phyloP scores from a whole-genome alignment of 2,329 filamentous ascomycete genomes.

The Septoria linicola region DNA sequence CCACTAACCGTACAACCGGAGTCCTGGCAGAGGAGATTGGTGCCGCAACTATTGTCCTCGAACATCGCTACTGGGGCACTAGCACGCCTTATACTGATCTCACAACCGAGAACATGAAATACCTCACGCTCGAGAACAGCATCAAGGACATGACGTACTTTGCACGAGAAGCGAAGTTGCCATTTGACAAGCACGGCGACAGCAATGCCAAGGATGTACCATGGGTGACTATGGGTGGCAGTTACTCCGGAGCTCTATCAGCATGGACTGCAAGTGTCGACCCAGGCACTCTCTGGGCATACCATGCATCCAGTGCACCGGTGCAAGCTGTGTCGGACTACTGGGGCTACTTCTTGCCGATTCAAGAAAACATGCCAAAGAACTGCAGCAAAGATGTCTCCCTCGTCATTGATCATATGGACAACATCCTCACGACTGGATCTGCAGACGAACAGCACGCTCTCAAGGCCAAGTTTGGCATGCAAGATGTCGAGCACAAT shows the following conservation, averaged over 20 bases:
- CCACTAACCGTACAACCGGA: conserved; percentile 52
- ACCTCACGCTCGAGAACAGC: conserved; percentile 55
- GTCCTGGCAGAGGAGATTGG: conserved; percentile 53
- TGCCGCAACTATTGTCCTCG: conserved; percentile 56
- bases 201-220: conserved; percentile 56
- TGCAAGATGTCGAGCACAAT: conserved; percentile 51
- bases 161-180: conserved; percentile 53
- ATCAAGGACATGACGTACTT: conserved; percentile 57
- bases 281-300: conserved; percentile 61
- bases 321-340: conserved; percentile 58
- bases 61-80: conserved; percentile 61
- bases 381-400: conserved; percentile 58
- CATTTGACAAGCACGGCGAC: conserved; percentile 51
- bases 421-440: conserved; percentile 35
- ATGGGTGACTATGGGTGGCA: conserved; percentile 58
- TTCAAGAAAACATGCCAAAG: conserved; percentile 58
- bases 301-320: conserved; percentile 57
- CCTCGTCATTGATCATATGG: conserved; percentile 54
- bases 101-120: conserved; percentile 54
- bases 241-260: conserved; percentile 57
- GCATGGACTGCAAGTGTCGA: conserved; percentile 56
- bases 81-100: conserved; percentile 54
- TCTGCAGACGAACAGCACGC: conserved; percentile 37
- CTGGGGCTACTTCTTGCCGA: conserved; percentile 59
- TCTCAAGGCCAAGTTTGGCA: conserved; percentile 55